Evolutionary conservation across 352 stramenopile species (phyloP).

Genomic region (Phytopythium chamaehyphon): DNA sequence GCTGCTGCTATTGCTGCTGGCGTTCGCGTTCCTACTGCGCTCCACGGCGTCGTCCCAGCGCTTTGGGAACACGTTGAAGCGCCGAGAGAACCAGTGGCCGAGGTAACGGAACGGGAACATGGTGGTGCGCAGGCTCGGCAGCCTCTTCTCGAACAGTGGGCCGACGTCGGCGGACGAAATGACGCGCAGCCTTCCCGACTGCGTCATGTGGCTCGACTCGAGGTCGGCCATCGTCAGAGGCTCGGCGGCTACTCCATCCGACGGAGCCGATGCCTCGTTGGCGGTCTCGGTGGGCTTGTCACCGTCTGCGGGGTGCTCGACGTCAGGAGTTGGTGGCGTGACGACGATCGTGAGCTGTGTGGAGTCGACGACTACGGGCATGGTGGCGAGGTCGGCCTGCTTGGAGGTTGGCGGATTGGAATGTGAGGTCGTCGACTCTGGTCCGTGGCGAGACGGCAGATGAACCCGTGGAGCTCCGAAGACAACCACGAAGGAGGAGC

Average conservation of each 20-base stretch:
- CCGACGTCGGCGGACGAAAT: too few relatives aligned
- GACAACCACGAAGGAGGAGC: too few relatives aligned
- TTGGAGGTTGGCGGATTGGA: too few relatives aligned
- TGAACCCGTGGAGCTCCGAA: too few relatives aligned
- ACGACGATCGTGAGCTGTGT: background rate
- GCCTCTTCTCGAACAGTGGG: conserved; percentile 19
- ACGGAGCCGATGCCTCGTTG: background rate
- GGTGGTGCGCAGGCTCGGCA: conserved; percentile 25
- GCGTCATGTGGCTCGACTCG: background rate
- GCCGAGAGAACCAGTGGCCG: conserved; percentile 21
- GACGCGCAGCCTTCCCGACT: too few relatives aligned
- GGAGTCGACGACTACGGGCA: background rate
- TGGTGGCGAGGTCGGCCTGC: background rate
- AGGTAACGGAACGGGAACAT: conserved; percentile 32
- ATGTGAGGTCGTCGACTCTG: too few relatives aligned
- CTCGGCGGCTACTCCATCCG: background rate
- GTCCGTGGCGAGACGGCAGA: too few relatives aligned
- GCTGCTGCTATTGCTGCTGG: background rate
- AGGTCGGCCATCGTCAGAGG: too few relatives aligned
- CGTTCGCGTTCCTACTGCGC: background rate
- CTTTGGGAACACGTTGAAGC: conserved; percentile 13
- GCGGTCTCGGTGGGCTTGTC: background rate
- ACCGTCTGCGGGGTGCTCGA: too few relatives aligned
- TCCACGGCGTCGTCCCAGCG: background rate
- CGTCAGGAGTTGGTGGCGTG: background rate